Evolutionary conservation across 179 eudicot species (phyloP).

Genomic region (Silene vulgaris): DNA sequence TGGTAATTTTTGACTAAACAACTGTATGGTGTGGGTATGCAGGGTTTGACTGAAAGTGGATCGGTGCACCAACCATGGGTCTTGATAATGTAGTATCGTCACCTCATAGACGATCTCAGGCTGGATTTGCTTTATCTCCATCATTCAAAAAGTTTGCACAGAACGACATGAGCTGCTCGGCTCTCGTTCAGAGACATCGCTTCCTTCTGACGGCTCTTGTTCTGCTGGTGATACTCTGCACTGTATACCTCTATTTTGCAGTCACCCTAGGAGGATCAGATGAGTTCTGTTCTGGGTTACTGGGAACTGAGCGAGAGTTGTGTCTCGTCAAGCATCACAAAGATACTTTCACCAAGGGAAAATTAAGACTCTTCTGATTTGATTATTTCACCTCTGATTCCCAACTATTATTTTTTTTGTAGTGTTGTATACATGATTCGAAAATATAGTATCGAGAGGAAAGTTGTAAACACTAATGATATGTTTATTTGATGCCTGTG

Average conservation of each 20-base stretch:
- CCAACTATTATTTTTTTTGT: slow-evolving; percentile 8
- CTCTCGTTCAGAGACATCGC: slow-evolving; percentile 68
- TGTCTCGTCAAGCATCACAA: slow-evolving; percentile 53
- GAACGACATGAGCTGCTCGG: slow-evolving; percentile 52
- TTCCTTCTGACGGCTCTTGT: slow-evolving; percentile 76
- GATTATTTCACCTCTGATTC: not conserved
- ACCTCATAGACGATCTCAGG: slow-evolving; percentile 70
- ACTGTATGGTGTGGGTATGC: slow-evolving; percentile 8
- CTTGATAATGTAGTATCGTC: slow-evolving; percentile 59
- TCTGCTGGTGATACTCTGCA: slow-evolving; percentile 71
- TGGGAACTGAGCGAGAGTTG: slow-evolving; percentile 48
- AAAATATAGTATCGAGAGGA: not conserved
- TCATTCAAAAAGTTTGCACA: slow-evolving; percentile 34
- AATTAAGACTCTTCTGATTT: slow-evolving; percentile 47
- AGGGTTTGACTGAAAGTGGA: slow-evolving; percentile 15
- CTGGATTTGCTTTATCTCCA: slow-evolving; percentile 40
- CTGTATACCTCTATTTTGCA: slow-evolving; percentile 87
- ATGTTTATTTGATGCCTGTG: not conserved
- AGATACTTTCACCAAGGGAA: slow-evolving; percentile 43
- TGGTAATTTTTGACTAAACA: slow-evolving; percentile 14
- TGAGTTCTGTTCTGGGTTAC: slow-evolving; percentile 52
- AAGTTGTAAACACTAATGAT: slow-evolving; percentile 8
- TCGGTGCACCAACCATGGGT: slow-evolving; percentile 38
- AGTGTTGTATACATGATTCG: slow-evolving; percentile 10
- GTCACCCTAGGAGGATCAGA: slow-evolving; percentile 59